Conservation (phyloP, 441 rosid genomes). For the Capsella rubella region DNA sequence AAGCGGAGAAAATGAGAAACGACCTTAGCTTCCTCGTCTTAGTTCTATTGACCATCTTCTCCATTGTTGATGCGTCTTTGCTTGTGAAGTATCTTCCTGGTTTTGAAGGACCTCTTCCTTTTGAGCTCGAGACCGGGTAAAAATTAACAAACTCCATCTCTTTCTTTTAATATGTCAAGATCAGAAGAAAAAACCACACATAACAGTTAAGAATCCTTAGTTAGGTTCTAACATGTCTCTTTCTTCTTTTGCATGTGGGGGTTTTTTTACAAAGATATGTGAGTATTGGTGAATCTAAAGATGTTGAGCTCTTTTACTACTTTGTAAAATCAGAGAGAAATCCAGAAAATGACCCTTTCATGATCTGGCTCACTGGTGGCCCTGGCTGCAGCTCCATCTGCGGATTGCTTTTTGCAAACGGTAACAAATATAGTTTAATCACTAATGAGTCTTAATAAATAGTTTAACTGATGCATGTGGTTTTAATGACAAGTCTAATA, state of each 20-base stretch:
- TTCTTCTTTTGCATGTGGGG: slow-evolving; percentile 24
- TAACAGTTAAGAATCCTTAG: background rate
- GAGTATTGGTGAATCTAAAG: slow-evolving; percentile 68
- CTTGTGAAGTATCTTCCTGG: slow-evolving; percentile 77
- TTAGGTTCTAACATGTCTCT: background rate
- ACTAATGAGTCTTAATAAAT: background rate
- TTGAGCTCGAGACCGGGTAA: slow-evolving; percentile 72
- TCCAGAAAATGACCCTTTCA: slow-evolving; percentile 58
- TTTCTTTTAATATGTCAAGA: background rate
- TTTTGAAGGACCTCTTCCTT: slow-evolving; percentile 73
- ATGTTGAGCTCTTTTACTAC: slow-evolving; percentile 73
- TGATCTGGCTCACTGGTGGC: slow-evolving; percentile 89
- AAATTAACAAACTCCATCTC: background rate
- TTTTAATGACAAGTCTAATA: background rate
- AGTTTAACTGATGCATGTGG: slow-evolving; percentile 2
- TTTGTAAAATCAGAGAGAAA: slow-evolving; percentile 67
- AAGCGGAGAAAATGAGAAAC: slow-evolving; percentile 30
- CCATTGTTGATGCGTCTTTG: slow-evolving; percentile 28
- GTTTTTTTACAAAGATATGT: slow-evolving; percentile 51
- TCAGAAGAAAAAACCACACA: background rate
- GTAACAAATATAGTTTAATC: slow-evolving; percentile 35
- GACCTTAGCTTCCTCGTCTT: background rate
- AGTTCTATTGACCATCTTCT: slow-evolving; percentile 15
- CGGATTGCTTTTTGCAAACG: slow-evolving; percentile 62
- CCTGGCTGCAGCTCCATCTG: slow-evolving; percentile 77